A percentile compares a stretch with the other conserved stretches of the same genome.
These are phyloP conservation scores for Mrakia frigida DNA, from an alignment of 768 basidiomycete species.

Conservation along the genomic window DNA sequence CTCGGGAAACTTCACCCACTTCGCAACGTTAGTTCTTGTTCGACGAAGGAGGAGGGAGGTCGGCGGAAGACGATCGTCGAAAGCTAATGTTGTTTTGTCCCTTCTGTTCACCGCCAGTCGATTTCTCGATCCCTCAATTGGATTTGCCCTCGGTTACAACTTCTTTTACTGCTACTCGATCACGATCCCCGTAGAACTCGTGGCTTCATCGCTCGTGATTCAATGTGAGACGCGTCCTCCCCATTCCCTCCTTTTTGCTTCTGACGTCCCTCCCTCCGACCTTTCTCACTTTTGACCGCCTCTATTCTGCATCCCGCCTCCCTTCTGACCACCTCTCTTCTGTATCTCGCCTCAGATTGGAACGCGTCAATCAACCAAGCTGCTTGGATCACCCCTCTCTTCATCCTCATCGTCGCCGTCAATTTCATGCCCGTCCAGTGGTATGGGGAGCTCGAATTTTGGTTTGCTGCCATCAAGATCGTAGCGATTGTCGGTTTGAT, in stretches of 20 bases:
- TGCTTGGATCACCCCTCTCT: constrained; percentile 45
- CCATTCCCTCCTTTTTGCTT: too few relatives aligned
- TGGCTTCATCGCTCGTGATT: constrained; percentile 56
- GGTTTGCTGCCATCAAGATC: constrained; percentile 3
- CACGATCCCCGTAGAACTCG: constrained; percentile 20
- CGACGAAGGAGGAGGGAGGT: too few relatives aligned
- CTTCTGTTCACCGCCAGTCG: neutral
- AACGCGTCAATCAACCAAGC: constrained; percentile 36
- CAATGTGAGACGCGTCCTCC: neutral
- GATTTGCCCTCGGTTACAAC: constrained; percentile 20
- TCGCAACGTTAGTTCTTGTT: constrained; percentile 22
- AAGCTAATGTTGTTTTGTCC: neutral
- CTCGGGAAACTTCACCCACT: constrained; percentile 39
- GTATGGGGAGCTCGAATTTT: constrained; percentile 49
- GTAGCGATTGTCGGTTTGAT: constrained; percentile 46
- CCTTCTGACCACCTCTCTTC: too few relatives aligned
- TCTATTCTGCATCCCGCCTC: neutral
- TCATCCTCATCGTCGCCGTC: constrained; percentile 43
- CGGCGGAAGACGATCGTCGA: too few relatives aligned
- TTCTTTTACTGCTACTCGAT: constrained; percentile 16
- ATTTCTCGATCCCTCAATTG: neutral
- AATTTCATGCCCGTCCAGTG: constrained; percentile 46
- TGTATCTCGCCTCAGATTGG: constrained; percentile 49
- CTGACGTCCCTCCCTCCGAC: too few relatives aligned
- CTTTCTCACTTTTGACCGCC: too few relatives aligned